Evolutionary conservation across 2,329 filamentous ascomycete species (phyloP), one percentile per base, ranked within the genome.

Genomic region (Colletotrichum australisinense): DNA sequence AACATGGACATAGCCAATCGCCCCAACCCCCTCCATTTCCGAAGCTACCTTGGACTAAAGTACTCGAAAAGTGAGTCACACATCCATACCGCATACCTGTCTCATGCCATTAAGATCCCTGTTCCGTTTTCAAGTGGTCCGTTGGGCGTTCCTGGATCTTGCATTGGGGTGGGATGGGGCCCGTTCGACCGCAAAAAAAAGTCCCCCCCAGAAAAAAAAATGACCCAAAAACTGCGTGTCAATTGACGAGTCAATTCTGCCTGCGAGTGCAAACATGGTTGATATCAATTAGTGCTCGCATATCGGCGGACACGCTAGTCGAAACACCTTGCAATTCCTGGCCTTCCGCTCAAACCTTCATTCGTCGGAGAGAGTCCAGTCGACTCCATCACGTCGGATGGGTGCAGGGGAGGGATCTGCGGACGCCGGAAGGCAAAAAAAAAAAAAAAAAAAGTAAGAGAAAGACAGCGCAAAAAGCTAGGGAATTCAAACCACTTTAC

Each of bases 401-500:
- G 53, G 66, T 71, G 70, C 71, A 80, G 76, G 79, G 79, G 76
- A 78, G 58, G 77, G 69, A 80, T 73, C 73, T 62, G 53, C 70
- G 42, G 42, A 49, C 19, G 12, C 42, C 42, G 19, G 7, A 49
- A 49, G 42, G 42, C 42, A n/a, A n/a, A 49, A 49, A 49, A 22
- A 46, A 46, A 9, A 2, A 46, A n/a, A 46, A n/a, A 46, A n/a
- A 4, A n/a, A n/a, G n/a, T n/a, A n/a, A 1, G 42, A 46, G 42
- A n/a, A 4, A 46, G 69, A 62, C 14, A 32, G 49, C 30, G 46
- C 60, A 66, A 67, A 72, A 55, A 24, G 52, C 63, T 46, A 67
- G 60, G 30, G 26, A 65, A 32, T 53, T 30, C 26, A 63, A 63
- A 76, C 80, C 81, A 82, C 81, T 82, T 82, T 82, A 83, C 81